Conservation (phyloP, 148 eudicot species). For the Amaranthus palmeri region DNA sequence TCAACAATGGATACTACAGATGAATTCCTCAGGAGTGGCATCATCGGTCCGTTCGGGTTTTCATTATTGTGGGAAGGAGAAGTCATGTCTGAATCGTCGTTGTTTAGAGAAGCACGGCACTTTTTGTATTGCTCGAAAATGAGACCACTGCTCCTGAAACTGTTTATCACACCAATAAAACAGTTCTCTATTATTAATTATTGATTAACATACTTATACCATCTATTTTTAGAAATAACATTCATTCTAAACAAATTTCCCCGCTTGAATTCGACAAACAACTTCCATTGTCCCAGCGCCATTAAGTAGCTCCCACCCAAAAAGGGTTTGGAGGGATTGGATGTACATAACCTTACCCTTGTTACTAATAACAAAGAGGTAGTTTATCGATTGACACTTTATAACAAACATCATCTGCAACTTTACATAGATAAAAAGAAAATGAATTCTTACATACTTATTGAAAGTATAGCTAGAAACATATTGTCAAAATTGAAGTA, state of each 20-base stretch:
- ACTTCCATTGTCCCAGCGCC: no score
- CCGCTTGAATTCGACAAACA: neutral
- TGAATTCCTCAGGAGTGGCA: constrained; percentile 45
- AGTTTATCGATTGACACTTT: no score
- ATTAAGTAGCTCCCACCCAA: no score
- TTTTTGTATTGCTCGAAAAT: constrained; percentile 21
- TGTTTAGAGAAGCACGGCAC: constrained; percentile 32
- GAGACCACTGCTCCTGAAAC: constrained; percentile 3
- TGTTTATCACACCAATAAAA: neutral
- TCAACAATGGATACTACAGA: constrained; percentile 48
- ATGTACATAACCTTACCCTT: no score
- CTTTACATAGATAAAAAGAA: no score
- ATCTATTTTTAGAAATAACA: neutral
- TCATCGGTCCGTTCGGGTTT: constrained; percentile 43
- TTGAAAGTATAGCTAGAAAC: neutral
- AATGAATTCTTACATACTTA: no score
- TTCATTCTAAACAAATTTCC: neutral
- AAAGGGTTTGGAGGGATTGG: no score
- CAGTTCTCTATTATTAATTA: neutral
- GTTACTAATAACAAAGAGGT: no score
- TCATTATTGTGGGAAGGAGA: constrained; percentile 34
- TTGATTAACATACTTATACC: neutral
- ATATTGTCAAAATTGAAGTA: neutral
- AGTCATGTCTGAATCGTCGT: constrained; percentile 31
- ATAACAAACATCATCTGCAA: no score